Percentiles rank a stretch among this genome's conserved stretches.
Conservation (phyloP, 495 filamentous ascomycete species). For the Aspergillus indologenus region DNA sequence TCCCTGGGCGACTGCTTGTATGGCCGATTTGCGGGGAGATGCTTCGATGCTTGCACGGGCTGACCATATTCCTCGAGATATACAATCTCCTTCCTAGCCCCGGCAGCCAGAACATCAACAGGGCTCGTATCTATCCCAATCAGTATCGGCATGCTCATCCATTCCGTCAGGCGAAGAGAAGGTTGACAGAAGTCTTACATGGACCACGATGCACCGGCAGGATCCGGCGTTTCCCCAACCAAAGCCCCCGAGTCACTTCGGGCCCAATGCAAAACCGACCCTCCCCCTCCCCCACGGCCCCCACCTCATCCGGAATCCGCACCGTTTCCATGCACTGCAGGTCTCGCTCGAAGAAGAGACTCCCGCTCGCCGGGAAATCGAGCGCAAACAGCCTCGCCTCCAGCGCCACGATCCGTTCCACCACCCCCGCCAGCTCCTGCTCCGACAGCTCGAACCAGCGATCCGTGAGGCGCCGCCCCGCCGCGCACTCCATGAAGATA, state of each 20-base stretch:
- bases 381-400: constrained; percentile 32
- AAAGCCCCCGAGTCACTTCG: constrained; percentile 24
- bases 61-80: constrained; percentile 24
- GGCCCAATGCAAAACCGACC: constrained; percentile 27
- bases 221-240: constrained; percentile 26
- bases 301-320: background rate
- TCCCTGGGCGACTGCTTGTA: constrained; percentile 13
- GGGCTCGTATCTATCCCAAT: background rate
- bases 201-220: constrained; percentile 31
- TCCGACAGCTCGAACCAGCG: constrained; percentile 27
- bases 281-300: background rate
- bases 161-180: background rate
- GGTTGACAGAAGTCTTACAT: constrained; percentile 20
- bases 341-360: constrained; percentile 32
- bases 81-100: constrained; percentile 24
- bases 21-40: constrained; percentile 21
- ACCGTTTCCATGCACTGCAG: constrained; percentile 11
- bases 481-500: constrained; percentile 25
- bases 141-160: too few species aligned
- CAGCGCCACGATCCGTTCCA: constrained; percentile 31
- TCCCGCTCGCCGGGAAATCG: constrained; percentile 33
- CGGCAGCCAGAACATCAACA: constrained; percentile 17
- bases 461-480: constrained; percentile 21
- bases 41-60: constrained; percentile 23
- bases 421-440: constrained; percentile 27